These are phyloP conservation scores for Lathyrus tuberosus DNA, from an alignment of 306 rosid species.

Conservation along the genomic window DNA sequence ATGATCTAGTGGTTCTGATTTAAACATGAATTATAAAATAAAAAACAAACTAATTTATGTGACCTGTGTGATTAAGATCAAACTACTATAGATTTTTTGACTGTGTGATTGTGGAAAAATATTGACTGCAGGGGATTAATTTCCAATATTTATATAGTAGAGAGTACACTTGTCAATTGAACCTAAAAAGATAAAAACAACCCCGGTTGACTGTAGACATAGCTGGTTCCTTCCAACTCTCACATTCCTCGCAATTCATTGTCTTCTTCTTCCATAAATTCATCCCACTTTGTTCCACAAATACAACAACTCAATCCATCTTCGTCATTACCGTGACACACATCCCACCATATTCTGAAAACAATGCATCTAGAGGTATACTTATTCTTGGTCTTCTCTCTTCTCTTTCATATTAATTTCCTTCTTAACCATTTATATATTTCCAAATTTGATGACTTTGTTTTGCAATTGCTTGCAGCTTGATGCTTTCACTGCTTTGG, in stretches of 20 bases:
- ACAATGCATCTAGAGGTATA: constrained; percentile 49
- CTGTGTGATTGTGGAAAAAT: no score
- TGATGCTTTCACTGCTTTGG: constrained; percentile 42
- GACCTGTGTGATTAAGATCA: no score
- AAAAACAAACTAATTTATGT: no score
- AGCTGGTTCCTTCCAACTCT: constrained; percentile 13
- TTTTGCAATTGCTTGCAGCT: constrained; percentile 36
- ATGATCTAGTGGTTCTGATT: no score
- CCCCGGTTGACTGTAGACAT: constrained; percentile 42
- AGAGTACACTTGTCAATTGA: constrained; percentile 2
- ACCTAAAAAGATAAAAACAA: background rate
- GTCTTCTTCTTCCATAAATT: constrained; percentile 26
- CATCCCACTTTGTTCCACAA: constrained; percentile 22
- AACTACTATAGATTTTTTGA: no score
- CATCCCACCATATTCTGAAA: background rate
- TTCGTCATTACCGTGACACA: constrained; percentile 35
- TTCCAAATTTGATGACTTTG: background rate
- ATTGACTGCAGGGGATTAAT: no score
- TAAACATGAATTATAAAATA: no score
- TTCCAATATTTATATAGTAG: no score
- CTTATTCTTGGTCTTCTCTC: constrained; percentile 27
- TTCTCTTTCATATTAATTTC: constrained; percentile 17
- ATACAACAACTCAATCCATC: constrained; percentile 18
- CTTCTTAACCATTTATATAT: background rate
- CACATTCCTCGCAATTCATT: constrained; percentile 13